Evolutionary conservation across 768 basidiomycete genomes (phyloP).

Genomic region (Filobasidium wieringae): DNA sequence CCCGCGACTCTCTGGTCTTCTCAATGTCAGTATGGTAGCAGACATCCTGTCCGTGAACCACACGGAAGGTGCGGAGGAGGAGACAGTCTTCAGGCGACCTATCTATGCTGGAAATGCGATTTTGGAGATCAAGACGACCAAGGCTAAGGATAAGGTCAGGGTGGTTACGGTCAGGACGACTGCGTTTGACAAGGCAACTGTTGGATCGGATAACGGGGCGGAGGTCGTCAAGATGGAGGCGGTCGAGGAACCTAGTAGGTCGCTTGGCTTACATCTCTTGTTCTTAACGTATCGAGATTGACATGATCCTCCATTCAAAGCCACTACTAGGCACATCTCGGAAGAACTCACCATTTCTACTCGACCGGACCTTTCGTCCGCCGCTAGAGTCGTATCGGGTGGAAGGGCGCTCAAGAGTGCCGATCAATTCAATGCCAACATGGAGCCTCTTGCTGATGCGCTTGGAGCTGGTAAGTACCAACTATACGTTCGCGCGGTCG

Average conservation of each 20-base stretch:
- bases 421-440: slow-evolving; percentile 72
- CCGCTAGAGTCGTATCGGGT: slow-evolving; percentile 80
- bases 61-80: slow-evolving; percentile 45
- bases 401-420: slow-evolving; percentile 90
- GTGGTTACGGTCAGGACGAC: slow-evolving; percentile 91
- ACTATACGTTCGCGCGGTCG: neutral
- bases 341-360: slow-evolving; percentile 71
- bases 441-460: slow-evolving; percentile 84
- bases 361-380: slow-evolving; percentile 80
- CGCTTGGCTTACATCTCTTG: neutral
- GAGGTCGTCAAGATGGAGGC: slow-evolving; percentile 47
- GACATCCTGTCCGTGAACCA: slow-evolving; percentile 72
- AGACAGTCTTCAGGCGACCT: slow-evolving; percentile 75
- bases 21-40: slow-evolving; percentile 82
- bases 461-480: slow-evolving; percentile 55
- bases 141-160: slow-evolving; percentile 67
- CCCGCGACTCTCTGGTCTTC: slow-evolving; percentile 76
- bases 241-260: slow-evolving; percentile 44
- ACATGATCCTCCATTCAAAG: slow-evolving; percentile 14
- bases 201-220: slow-evolving; percentile 43
- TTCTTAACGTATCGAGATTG: neutral
- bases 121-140: slow-evolving; percentile 65
- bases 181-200: slow-evolving; percentile 61
- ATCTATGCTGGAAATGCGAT: slow-evolving; percentile 99
- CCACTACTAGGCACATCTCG: slow-evolving; percentile 39